Percentiles rank a stretch among this genome's conserved stretches.
Evolutionary conservation across 352 stramenopile species (phyloP).

Genomic region (Blastocystis sp.): DNA sequence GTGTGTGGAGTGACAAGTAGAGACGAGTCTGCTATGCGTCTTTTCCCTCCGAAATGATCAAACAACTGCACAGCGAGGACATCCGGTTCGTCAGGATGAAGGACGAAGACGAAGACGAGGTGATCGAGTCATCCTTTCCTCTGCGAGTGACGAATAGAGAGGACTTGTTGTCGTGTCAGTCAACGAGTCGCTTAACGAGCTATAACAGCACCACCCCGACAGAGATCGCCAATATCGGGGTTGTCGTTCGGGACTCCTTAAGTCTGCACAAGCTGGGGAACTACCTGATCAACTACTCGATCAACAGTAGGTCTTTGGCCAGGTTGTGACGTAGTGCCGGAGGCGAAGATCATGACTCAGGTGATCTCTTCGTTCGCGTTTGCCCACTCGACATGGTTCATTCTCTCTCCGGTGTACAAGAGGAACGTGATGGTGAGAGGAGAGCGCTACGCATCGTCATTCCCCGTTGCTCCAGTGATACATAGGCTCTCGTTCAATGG

Average conservation of each 20-base stretch:
- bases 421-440: slow-evolving; percentile 1
- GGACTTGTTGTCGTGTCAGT: neutral
- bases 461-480: neutral
- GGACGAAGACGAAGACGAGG: slow-evolving; percentile 34
- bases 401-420: neutral
- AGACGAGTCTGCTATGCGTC: neutral
- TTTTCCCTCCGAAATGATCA: neutral
- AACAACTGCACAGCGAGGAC: neutral
- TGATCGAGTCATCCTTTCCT: neutral
- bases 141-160: neutral
- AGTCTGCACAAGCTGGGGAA: slow-evolving; percentile 24
- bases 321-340: neutral
- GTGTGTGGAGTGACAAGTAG: neutral
- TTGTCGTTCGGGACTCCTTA: neutral
- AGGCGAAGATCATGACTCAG: slow-evolving; percentile 50
- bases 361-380: slow-evolving; percentile 54
- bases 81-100: neutral
- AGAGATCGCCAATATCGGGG: neutral
- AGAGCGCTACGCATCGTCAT: neutral
- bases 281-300: slow-evolving; percentile 43
- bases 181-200: neutral
- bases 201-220: neutral
- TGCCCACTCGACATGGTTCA: neutral
- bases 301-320: neutral
- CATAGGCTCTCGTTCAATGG: neutral